Evolutionary conservation across 2,329 filamentous ascomycete species (phyloP).

Genomic region (Venturia oleaginea): DNA sequence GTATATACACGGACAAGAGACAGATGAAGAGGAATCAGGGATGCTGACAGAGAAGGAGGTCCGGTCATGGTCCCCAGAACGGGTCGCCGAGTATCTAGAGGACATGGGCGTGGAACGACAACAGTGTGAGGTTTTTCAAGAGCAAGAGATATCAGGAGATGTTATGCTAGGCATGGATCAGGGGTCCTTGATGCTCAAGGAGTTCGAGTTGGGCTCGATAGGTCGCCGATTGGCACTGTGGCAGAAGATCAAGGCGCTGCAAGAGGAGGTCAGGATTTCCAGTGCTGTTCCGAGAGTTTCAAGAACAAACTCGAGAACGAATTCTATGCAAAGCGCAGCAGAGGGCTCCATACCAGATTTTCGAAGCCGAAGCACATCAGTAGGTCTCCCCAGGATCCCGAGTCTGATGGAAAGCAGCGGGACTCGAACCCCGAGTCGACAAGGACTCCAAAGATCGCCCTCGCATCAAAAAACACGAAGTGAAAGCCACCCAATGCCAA

Average conservation of each 20-base stretch:
- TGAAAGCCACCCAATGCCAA: constrained; percentile 8
- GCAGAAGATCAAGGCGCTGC: constrained; percentile 89
- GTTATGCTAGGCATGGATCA: constrained; percentile 93
- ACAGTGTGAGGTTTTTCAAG: constrained; percentile 88
- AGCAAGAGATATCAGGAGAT: constrained; percentile 93
- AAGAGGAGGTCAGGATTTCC: constrained; percentile 69
- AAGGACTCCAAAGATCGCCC: constrained; percentile 23
- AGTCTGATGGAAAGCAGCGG: constrained; percentile 27
- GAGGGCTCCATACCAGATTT: constrained; percentile 34
- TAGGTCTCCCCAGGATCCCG: constrained; percentile 30
- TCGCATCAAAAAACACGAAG: constrained; percentile 20
- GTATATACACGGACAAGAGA: constrained; percentile 90
- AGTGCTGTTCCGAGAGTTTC: constrained; percentile 22
- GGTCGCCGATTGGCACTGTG: constrained; percentile 85
- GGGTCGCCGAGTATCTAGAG: constrained; percentile 85
- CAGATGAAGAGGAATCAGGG: constrained; percentile 79
- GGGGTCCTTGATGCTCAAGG: constrained; percentile 88
- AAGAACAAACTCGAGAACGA: constrained; percentile 17
- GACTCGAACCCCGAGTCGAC: constrained; percentile 20
- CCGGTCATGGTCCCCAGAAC: constrained; percentile 64
- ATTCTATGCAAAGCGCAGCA: constrained; percentile 34
- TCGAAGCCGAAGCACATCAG: constrained; percentile 39
- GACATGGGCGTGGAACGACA: constrained; percentile 74
- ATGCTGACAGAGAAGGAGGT: constrained; percentile 67
- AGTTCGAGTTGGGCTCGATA: constrained; percentile 86